A percentile compares a stretch with the other conserved stretches of the same genome.
These are phyloP conservation scores for Halophytophthora polymorphica DNA, from an alignment of 352 stramenopile species.

Conservation along the genomic window DNA sequence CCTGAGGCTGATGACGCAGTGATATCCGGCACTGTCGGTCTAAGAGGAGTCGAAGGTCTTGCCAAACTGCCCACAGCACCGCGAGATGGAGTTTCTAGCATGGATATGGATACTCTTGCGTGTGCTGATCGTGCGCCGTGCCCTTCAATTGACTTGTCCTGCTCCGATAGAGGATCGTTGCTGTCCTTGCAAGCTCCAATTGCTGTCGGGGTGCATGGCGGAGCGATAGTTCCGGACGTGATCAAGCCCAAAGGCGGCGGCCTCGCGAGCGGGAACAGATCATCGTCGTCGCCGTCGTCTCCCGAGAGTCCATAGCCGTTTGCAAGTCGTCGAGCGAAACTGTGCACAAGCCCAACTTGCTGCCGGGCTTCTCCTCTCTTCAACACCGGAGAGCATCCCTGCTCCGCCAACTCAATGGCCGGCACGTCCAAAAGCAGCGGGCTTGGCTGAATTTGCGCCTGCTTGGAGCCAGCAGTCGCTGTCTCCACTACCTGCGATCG, in stretches of 20 bases:
- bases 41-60: no score
- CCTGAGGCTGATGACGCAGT: no score
- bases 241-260: neutral
- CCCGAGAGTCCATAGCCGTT: conserved; percentile 5
- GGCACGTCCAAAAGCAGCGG: conserved; percentile 24
- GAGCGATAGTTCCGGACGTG: neutral
- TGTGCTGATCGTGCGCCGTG: no score
- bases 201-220: neutral
- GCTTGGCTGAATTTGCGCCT: neutral
- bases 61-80: no score
- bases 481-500: neutral
- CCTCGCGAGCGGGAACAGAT: conserved; percentile 25
- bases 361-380: conserved; percentile 2
- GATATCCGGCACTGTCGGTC: no score
- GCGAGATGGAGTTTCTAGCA: no score
- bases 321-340: conserved; percentile 17
- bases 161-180: neutral
- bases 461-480: neutral
- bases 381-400: conserved; percentile 4
- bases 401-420: conserved; percentile 10
- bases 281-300: conserved; percentile 4
- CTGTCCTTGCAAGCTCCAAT: neutral
- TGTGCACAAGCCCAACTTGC: conserved; percentile 19
- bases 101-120: no score
- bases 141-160: no score